Evolutionary conservation across 148 eudicot species (phyloP).

Genomic region (Rhododendron williamsianum): DNA sequence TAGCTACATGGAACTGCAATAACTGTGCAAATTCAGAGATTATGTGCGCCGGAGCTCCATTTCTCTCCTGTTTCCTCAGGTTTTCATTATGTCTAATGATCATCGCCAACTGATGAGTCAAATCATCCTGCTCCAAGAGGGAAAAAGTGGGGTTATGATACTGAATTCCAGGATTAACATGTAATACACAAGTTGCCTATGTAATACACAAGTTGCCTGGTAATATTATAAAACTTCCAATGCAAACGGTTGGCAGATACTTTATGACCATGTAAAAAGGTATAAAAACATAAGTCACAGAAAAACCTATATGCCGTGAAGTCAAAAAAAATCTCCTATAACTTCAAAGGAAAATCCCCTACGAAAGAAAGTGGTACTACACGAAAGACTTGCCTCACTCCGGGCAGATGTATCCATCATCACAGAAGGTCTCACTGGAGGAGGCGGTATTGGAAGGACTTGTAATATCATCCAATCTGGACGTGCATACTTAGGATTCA

Average conservation of each 20-base stretch:
- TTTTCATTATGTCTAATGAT: conserved; percentile 92
- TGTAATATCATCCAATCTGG: conserved; percentile 92
- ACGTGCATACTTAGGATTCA: conserved; percentile 78
- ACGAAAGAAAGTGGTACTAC: background rate
- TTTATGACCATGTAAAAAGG: too few species aligned
- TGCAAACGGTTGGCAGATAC: background rate
- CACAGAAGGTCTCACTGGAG: conserved; percentile 85
- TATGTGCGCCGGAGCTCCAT: conserved; percentile 99
- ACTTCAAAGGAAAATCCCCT: background rate
- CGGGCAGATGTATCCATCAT: conserved; percentile 87
- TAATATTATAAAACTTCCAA: background rate
- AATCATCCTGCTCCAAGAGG: conserved; percentile 67
- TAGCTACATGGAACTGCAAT: conserved; percentile 94
- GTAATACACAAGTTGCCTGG: background rate
- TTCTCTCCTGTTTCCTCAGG: conserved; percentile 86
- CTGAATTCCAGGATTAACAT: background rate
- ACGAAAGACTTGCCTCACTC: conserved; percentile 60
- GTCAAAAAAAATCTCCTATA: background rate
- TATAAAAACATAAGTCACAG: background rate
- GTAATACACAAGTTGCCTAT: background rate
- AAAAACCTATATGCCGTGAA: background rate
- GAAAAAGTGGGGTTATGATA: background rate
- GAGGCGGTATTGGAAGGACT: conserved; percentile 85
- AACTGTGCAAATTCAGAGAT: conserved; percentile 94
- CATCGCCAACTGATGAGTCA: conserved; percentile 98